Evolutionary conservation across 306 rosid genomes (phyloP), one percentile per base, ranked within the genome.

Genomic region (Glycine latifolia): DNA sequence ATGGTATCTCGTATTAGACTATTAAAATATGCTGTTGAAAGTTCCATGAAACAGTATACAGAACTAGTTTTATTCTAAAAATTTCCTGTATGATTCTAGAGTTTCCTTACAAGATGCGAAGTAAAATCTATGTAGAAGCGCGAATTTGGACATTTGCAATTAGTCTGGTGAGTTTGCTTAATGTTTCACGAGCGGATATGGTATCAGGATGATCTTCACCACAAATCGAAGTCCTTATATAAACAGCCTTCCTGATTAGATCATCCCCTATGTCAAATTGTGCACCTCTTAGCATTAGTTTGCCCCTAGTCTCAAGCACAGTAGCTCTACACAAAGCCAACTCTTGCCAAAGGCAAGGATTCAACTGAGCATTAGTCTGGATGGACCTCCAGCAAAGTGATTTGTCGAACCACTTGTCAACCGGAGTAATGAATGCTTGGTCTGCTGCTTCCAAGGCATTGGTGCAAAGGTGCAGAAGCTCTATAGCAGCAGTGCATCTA

Each of bases 281-380:
- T 66, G 89, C 97, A 20, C 98, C 97, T 87, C 97, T 89, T 58
- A 94, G 85, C 98, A 94, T 92, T 46, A 94, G 88, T 83, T 92
- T 92, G 43, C 97, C 95, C 68, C 98, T 85, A 12, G 97, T 92
- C 84, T 94, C 98, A 6, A 94, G 87, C 63, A 94, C 88, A 50
- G 89, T 88, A 85, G 98, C 98, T 82, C 97, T 84, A 53, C 92
- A 87, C 14, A 94, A 84, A 20, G 98, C 97, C 41, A 92, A 72
- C 78, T 94, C 97, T 76, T 94, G 95, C 98, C 98, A 94, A 65
- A 94, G 95, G 78, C 84, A 94, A 54, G 97, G 98, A 81, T 92
- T 90, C 86, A 92, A 78, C 84, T 94, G 97, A 41, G 98, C 98
- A 77, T 85, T 87, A 37, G 97, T 94, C 69, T 89, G 95, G 77